Evolutionary conservation across 2,329 filamentous ascomycete genomes (phyloP).

Genomic region (Alternaria consortialis): DNA sequence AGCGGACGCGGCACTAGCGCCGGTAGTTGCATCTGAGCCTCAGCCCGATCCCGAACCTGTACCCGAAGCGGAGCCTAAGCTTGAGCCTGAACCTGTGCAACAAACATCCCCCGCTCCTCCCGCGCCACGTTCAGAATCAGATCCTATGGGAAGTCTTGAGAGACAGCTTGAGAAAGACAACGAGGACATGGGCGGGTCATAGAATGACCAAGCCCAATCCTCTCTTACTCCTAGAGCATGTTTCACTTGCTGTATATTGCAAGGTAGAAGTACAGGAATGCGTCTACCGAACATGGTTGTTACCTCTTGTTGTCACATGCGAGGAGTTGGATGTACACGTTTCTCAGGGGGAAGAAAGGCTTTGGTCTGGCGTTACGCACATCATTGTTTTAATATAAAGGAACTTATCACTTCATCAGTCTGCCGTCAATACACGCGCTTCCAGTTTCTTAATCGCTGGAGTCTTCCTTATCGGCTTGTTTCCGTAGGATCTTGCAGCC

Average conservation of each 20-base stretch:
- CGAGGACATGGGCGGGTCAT: slow-evolving; percentile 28
- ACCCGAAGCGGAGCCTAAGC: background rate
- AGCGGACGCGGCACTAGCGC: slow-evolving; percentile 8
- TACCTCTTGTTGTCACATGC: background rate
- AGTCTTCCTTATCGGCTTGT: background rate
- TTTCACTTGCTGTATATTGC: background rate
- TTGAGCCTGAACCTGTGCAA: slow-evolving; percentile 9
- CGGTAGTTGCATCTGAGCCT: slow-evolving; percentile 1
- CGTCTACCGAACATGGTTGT: background rate
- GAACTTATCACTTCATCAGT: background rate
- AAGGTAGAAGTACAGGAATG: background rate
- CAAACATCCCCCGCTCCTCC: slow-evolving; percentile 20
- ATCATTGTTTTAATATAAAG: slow-evolving; percentile 17
- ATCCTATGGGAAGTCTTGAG: slow-evolving; percentile 60
- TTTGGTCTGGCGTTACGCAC: slow-evolving; percentile 7
- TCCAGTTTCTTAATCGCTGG: background rate
- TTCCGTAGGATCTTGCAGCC: background rate
- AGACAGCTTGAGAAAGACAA: slow-evolving; percentile 53
- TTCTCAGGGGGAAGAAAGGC: background rate
- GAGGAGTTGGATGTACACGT: background rate
- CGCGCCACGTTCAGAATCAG: slow-evolving; percentile 48
- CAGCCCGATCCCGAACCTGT: slow-evolving; percentile 4
- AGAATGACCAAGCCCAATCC: slow-evolving; percentile 3
- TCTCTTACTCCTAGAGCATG: background rate
- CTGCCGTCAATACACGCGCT: background rate